phyloP scores from a whole-genome alignment of 2,329 filamentous ascomycete genomes.

The Hypoxylon sp. region DNA sequence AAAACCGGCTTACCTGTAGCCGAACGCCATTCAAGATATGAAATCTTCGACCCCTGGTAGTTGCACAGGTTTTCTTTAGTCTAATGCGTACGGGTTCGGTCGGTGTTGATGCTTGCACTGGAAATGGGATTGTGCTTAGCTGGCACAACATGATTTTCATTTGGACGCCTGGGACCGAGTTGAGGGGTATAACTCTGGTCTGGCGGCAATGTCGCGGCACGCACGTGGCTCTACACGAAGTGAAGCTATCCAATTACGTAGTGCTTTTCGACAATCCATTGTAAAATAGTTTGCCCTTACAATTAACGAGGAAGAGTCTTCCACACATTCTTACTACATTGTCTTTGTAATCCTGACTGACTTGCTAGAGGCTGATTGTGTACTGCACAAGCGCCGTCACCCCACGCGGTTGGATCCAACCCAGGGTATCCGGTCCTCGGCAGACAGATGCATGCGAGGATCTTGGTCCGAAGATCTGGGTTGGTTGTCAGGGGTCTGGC shows the following conservation, averaged over 20 bases:
- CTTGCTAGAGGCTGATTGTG: background rate
- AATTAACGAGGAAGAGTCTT: conserved; percentile 24
- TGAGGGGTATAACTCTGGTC: conserved; percentile 29
- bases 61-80: conserved; percentile 43
- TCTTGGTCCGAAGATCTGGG: conserved; percentile 34
- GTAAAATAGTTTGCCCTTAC: conserved; percentile 41
- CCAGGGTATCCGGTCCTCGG: conserved; percentile 13
- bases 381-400: conserved; percentile 1
- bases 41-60: conserved; percentile 36
- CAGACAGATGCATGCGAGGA: conserved; percentile 29
- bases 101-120: conserved; percentile 48
- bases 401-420: conserved; percentile 22
- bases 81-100: conserved; percentile 46
- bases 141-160: conserved; percentile 41
- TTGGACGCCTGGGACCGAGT: conserved; percentile 27
- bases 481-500: conserved; percentile 29
- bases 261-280: conserved; percentile 37
- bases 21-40: too few species aligned
- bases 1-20: too few species aligned
- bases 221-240: conserved; percentile 18
- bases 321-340: background rate
- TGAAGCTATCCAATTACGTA: conserved; percentile 18
- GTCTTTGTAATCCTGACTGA: background rate
- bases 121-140: conserved; percentile 46
- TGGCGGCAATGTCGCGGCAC: conserved; percentile 33